Conservation (phyloP, 129 eudicot species). For the Ambrosia artemisiifolia region DNA sequence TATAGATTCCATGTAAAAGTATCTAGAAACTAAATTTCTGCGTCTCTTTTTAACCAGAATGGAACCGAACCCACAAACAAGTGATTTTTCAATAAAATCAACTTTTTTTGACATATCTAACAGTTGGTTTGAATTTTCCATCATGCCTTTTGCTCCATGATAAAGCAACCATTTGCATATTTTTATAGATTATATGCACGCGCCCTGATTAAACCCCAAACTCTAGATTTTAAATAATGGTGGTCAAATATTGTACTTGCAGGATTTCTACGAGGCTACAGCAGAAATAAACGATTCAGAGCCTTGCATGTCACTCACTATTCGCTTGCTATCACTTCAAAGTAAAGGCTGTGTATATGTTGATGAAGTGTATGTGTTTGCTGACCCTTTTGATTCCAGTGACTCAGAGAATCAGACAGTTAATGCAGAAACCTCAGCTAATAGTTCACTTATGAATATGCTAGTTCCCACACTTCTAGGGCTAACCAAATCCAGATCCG, state of each 20-base stretch:
- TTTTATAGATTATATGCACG: background rate
- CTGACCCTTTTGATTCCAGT: conserved; percentile 46
- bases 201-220: background rate
- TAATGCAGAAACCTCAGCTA: conserved; percentile 33
- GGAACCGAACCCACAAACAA: too few species aligned
- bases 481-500: conserved; percentile 51
- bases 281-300: conserved; percentile 86
- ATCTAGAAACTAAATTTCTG: too few species aligned
- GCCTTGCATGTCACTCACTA: conserved; percentile 62
- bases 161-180: background rate
- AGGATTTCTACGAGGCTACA: conserved; percentile 92
- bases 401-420: conserved; percentile 36
- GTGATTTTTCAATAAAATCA: too few species aligned
- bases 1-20: too few species aligned
- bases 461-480: conserved; percentile 83
- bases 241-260: conserved; percentile 11
- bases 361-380: conserved; percentile 81
- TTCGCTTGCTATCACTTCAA: conserved; percentile 75
- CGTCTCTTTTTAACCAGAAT: too few species aligned
- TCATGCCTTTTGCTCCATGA: too few species aligned
- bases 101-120: too few species aligned
- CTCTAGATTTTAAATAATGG: background rate
- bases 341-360: conserved; percentile 51
- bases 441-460: conserved; percentile 77
- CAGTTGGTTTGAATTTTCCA: too few species aligned